Evolutionary conservation across 169 alveolate species (phyloP), one percentile per base, ranked within the genome.

Genomic region (Plasmodium gonderi): DNA sequence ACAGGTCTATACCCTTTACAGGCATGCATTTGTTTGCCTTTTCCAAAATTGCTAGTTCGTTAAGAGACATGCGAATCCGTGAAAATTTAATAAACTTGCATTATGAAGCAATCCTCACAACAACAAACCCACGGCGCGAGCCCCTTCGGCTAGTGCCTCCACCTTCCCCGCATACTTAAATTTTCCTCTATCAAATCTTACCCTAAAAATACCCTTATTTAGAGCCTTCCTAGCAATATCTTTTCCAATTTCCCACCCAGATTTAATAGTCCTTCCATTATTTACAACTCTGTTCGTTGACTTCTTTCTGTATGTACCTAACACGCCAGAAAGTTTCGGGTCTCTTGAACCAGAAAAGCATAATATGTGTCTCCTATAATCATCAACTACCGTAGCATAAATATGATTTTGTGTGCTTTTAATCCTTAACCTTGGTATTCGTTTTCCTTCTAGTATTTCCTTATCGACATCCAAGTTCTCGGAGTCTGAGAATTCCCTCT

Each of bases 141-240:
- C 97, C 3, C 97, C 97, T 7, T 94, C 95, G n/a, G 97, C 97
- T 29, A 95, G 74, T 0, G 97, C 97, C 51, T 95, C 97, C 8
- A 95, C 96, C 40, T 95, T 80, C 31, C 96, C 97, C 20, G 89
- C 96, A 67, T 95, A 95, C 92, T 80, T 83, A 90, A 93, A 89
- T n/a, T 85, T 94, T 31, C 94, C 95, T 36, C 97, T 91, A 85
- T 95, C 97, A 64, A 93, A 95, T 23, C 49, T 75, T 26, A 95
- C 97, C 45, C 68, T 69, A n/a, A 94, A 93, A 42, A 95, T 94
- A 0, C 97, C 97, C 78, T 91, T 95, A 20, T 90, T 77, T 40
- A 92, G 64, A 29, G 97, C 97, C 68, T 93, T 93, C 47, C 82
- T 76, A 14, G 95, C 97, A 68, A 95, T 94, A 7, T 79, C 87